phyloP scores from a whole-genome alignment of 2,329 filamentous ascomycete genomes.

The Fusarium burgessii region DNA sequence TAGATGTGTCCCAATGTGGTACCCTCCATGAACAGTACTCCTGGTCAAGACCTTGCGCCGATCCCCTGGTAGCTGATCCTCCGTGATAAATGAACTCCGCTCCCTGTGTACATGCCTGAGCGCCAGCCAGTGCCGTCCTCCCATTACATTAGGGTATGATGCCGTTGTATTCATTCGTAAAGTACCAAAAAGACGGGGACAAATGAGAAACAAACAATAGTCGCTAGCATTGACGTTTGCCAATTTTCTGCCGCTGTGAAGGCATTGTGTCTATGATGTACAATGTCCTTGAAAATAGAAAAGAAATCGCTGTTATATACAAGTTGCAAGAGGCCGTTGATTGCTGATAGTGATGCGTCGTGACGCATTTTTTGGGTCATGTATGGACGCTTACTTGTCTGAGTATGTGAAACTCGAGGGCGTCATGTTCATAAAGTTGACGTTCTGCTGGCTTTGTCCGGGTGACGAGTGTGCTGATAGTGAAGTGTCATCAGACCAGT shows the following conservation, averaged over 20 bases:
- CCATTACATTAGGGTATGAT: slow-evolving; percentile 50
- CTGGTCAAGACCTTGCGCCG: background rate
- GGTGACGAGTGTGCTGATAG: slow-evolving; percentile 52
- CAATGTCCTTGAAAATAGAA: slow-evolving; percentile 28
- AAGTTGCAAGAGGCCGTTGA: slow-evolving; percentile 13
- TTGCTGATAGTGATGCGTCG: background rate
- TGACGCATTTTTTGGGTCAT: background rate
- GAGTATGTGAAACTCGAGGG: slow-evolving; percentile 46
- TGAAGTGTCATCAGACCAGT: slow-evolving; percentile 62
- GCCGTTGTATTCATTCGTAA: slow-evolving; percentile 42
- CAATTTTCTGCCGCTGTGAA: slow-evolving; percentile 14
- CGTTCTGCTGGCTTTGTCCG: slow-evolving; percentile 47
- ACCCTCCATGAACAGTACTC: background rate
- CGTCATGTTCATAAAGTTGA: slow-evolving; percentile 54
- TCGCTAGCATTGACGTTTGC: slow-evolving; percentile 25
- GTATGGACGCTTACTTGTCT: slow-evolving; percentile 29
- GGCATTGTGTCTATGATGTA: slow-evolving; percentile 37
- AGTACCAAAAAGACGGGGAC: slow-evolving; percentile 15
- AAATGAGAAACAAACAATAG: slow-evolving; percentile 23
- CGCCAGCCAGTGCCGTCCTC: slow-evolving; percentile 40
- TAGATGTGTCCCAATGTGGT: background rate
- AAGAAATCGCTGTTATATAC: slow-evolving; percentile 33
- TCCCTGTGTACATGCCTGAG: slow-evolving; percentile 35
- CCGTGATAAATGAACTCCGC: slow-evolving; percentile 14
- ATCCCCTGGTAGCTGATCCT: background rate